These are phyloP conservation scores for Calonectria pseudoreteaudii DNA, from an alignment of 2,329 filamentous ascomycete species.

Conservation along the genomic window DNA sequence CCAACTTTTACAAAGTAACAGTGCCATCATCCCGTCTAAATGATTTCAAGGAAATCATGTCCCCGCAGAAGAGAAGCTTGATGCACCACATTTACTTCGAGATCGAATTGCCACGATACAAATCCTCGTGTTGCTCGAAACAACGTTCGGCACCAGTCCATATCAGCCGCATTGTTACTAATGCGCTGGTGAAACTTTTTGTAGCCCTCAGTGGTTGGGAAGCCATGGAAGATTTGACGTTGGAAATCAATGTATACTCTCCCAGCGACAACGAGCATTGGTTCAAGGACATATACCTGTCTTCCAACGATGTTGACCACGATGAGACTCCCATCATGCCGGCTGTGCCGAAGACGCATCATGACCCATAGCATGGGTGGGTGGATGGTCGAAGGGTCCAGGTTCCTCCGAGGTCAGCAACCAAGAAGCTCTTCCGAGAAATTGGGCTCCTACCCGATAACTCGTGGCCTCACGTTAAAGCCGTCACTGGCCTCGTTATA, in stretches of 20 bases:
- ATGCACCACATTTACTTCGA: no score
- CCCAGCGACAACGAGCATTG: slow-evolving; percentile 50
- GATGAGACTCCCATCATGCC: neutral
- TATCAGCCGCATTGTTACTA: slow-evolving; percentile 36
- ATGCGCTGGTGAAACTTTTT: slow-evolving; percentile 44
- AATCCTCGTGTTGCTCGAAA: no score
- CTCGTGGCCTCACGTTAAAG: slow-evolving; percentile 36
- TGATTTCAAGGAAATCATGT: no score
- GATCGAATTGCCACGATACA: no score
- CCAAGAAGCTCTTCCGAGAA: slow-evolving; percentile 41
- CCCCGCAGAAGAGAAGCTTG: no score
- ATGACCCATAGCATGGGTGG: slow-evolving; percentile 49
- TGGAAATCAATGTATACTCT: slow-evolving; percentile 50
- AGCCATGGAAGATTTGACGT: slow-evolving; percentile 37
- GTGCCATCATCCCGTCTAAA: no score
- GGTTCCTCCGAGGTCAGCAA: slow-evolving; percentile 36
- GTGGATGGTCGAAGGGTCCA: slow-evolving; percentile 39
- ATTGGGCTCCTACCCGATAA: no score
- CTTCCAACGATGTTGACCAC: slow-evolving; percentile 36
- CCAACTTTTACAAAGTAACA: no score
- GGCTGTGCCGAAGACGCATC: slow-evolving; percentile 5
- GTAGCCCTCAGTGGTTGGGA: slow-evolving; percentile 46
- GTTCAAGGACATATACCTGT: slow-evolving; percentile 46
- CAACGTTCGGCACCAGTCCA: no score
- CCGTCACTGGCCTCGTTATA: slow-evolving; percentile 46